These are phyloP conservation scores for Plasmopara muralis DNA, from an alignment of 352 stramenopile genomes.

Conservation along the genomic window DNA sequence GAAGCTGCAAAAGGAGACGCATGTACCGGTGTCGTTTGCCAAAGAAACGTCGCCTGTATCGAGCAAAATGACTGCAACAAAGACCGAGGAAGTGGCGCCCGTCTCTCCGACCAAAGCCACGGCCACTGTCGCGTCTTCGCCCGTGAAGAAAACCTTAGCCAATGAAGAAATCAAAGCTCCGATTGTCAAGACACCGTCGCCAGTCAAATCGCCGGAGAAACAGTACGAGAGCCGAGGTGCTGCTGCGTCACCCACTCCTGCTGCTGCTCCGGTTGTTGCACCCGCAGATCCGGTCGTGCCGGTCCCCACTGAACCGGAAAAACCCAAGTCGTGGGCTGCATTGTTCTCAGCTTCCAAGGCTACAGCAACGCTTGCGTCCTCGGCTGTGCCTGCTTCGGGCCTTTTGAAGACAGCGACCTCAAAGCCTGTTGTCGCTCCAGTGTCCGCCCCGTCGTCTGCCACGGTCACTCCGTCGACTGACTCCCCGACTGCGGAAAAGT, in stretches of 20 bases:
- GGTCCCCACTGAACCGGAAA: slow-evolving; percentile 19
- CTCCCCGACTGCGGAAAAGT: slow-evolving; percentile 15
- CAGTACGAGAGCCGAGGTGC: slow-evolving; percentile 26
- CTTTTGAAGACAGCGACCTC: slow-evolving; percentile 54
- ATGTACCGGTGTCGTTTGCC: slow-evolving; percentile 21
- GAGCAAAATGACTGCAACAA: slow-evolving; percentile 7
- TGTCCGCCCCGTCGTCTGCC: slow-evolving; percentile 14
- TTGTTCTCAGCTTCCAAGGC: slow-evolving; percentile 20
- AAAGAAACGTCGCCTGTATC: slow-evolving; percentile 25
- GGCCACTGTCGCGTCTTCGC: slow-evolving; percentile 26
- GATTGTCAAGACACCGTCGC: slow-evolving; percentile 15
- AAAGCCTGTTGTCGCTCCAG: slow-evolving; percentile 20
- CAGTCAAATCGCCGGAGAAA: slow-evolving; percentile 12
- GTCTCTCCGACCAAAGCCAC: slow-evolving; percentile 23
- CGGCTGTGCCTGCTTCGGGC: slow-evolving; percentile 11
- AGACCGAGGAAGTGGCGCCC: slow-evolving; percentile 13
- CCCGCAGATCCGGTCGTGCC: slow-evolving; percentile 25
- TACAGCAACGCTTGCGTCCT: slow-evolving; percentile 17
- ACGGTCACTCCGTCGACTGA: slow-evolving; percentile 15
- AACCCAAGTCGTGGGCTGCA: slow-evolving; percentile 31
- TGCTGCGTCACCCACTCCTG: slow-evolving; percentile 11
- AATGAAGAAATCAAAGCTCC: slow-evolving; percentile 3
- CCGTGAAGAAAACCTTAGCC: slow-evolving; percentile 28
- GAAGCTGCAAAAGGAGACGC: slow-evolving; percentile 19
- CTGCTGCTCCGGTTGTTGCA: slow-evolving; percentile 14